A percentile compares a stretch with the other conserved stretches of the same genome.
Evolutionary conservation across 140 eudicot genomes (phyloP).

Genomic region (Stevia rebaudiana): DNA sequence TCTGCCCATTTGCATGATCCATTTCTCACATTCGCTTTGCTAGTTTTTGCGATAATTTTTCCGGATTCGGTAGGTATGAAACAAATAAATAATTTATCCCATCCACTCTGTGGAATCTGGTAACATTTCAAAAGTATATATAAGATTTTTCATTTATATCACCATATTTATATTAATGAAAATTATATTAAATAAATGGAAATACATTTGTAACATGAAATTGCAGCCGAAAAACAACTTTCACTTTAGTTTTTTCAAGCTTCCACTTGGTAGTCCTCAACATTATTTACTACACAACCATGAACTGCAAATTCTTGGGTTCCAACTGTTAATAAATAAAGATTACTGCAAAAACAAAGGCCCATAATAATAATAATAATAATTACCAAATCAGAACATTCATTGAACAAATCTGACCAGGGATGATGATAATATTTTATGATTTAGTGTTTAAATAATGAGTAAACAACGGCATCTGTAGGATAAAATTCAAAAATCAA

Average conservation of each 20-base stretch:
- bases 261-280: constrained; percentile 87
- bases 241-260: constrained; percentile 88
- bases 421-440: neutral
- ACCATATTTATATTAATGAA: neutral
- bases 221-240: constrained; percentile 97
- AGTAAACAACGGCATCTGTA: neutral
- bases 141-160: neutral
- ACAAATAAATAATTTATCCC: constrained; percentile 88
- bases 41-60: constrained; percentile 82
- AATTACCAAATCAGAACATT: neutral
- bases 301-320: constrained; percentile 21
- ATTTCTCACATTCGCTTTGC: constrained; percentile 93
- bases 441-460: neutral
- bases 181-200: neutral
- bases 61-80: constrained; percentile 79
- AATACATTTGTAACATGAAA: constrained; percentile 95
- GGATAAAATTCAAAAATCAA: neutral
- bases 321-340: constrained; percentile 9
- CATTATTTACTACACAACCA: constrained; percentile 53
- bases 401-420: neutral
- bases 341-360: neutral
- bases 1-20: constrained; percentile 98
- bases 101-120: constrained; percentile 91
- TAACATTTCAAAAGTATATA: neutral
- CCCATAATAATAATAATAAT: no score